Conservation (phyloP, 2,329 filamentous ascomycete species). For the Penicillium sp. region DNA sequence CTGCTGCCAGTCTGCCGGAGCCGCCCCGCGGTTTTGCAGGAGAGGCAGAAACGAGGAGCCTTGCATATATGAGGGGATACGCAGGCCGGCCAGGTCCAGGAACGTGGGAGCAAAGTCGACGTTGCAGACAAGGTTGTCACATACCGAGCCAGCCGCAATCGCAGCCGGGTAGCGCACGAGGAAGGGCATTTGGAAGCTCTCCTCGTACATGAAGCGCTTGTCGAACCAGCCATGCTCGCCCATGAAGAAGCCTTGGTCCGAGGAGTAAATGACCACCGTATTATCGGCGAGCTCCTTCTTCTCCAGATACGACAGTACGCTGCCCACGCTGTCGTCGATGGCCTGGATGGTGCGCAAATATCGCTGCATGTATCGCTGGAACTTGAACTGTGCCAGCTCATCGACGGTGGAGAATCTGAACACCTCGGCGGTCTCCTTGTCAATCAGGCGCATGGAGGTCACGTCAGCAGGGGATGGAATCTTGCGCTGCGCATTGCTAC, state of each 20-base stretch:
- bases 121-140: constrained; percentile 57
- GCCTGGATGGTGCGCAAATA: constrained; percentile 59
- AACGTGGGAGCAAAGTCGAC: constrained; percentile 60
- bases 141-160: constrained; percentile 46
- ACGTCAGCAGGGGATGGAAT: constrained; percentile 44
- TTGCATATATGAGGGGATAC: constrained; percentile 57
- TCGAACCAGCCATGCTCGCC: constrained; percentile 64
- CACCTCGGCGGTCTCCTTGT: constrained; percentile 51
- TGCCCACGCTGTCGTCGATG: constrained; percentile 59
- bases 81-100: constrained; percentile 51
- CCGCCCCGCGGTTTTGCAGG: constrained; percentile 44
- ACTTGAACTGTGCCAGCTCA: constrained; percentile 59
- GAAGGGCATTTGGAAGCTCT: constrained; percentile 62
- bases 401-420: constrained; percentile 50
- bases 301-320: constrained; percentile 54
- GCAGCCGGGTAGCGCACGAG: constrained; percentile 52
- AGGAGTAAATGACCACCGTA: constrained; percentile 58
- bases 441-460: constrained; percentile 43
- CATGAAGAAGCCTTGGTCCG: constrained; percentile 61
- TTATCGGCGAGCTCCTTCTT: constrained; percentile 47
- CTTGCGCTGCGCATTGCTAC: constrained; percentile 42
- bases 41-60: constrained; percentile 50
- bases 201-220: constrained; percentile 64
- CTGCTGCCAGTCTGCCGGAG: constrained; percentile 54
- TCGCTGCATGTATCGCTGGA: constrained; percentile 61